Evolutionary conservation across 176 grass and related monocot genomes (phyloP).

Genomic region (Secale cereale): DNA sequence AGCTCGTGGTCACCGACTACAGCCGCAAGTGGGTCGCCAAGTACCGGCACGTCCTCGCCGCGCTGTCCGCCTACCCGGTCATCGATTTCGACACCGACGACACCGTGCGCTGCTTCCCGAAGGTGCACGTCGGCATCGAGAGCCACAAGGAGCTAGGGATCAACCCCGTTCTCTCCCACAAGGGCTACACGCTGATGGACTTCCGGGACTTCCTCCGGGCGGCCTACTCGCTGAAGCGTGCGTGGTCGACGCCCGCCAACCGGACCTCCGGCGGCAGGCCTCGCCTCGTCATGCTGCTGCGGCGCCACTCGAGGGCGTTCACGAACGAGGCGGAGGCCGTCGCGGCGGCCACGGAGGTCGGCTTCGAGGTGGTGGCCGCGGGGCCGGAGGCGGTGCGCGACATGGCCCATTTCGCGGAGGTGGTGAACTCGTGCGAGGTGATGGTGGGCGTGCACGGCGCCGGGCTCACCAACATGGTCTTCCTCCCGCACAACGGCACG

Average conservation of each 20-base stretch:
- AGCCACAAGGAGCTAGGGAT: constrained; percentile 51
- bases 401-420: constrained; percentile 29
- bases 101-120: constrained; percentile 54
- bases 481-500: constrained; percentile 33
- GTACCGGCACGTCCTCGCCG: constrained; percentile 30
- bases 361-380: constrained; percentile 52
- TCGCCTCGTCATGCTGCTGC: constrained; percentile 44
- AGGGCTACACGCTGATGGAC: constrained; percentile 38
- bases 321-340: constrained; percentile 47
- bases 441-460: constrained; percentile 1
- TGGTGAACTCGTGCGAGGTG: constrained; percentile 11
- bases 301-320: constrained; percentile 41
- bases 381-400: constrained; percentile 21
- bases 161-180: constrained; percentile 20
- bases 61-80: constrained; percentile 36
- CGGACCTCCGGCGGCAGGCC: constrained; percentile 30
- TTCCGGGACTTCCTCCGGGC: constrained; percentile 59
- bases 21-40: constrained; percentile 24
- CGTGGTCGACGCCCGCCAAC: not conserved
- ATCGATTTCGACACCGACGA: constrained; percentile 55
- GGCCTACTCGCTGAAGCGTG: constrained; percentile 33
- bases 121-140: constrained; percentile 39
- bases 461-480: constrained; percentile 2
- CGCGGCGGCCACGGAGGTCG: not conserved
- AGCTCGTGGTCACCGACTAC: constrained; percentile 44